Evolutionary conservation across 805 yeast species (phyloP), one percentile per base, ranked within the genome.

Genomic region (Kodamaea kaohsiungensis): DNA sequence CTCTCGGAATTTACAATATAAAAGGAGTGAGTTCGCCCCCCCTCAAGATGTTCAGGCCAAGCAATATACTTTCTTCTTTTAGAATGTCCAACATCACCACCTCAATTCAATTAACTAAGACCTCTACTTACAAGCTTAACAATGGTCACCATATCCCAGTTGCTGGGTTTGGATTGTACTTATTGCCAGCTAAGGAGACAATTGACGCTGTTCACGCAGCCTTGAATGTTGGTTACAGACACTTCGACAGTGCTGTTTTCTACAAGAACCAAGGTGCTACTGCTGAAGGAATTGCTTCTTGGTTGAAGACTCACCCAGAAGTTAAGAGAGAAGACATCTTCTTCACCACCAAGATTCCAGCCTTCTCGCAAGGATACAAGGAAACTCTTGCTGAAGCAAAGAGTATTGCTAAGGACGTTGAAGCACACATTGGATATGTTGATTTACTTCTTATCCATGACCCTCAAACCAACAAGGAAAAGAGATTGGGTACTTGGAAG

Each of bases 171-270:
- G 89, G 90, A 1, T 78, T 83, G 3, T 85, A 79, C 67, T 61
- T 70, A 27, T 59, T 83, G 2, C 75, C 83, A 3, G 55, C 62
- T 0, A 59, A 60, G 0, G 70, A 70, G 7, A 74, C 86, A 1
- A 55, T 67, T 2, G 69, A 73, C 0, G 62, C 83, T 25, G 86
- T 84, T 0, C 75, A 79, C 59, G 65, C 75, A 30, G 95, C 92
- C 1, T 75, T 89, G 55, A 68, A 75, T 33, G 71, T 66, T 12
- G 96, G 96, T 0, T 89, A 87, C 66, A 79, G 95, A 59, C 93
- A 86, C 62, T 72, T 89, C 55, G 95, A 89, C 64, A 74, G 86
- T 16, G 96, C 96, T 6, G 83, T 78, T 8, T 67, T 68, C n/a
- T 89, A 89, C 71, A 71, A 73, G 9, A 89, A 89, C 69, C 90